Percentiles rank a stretch among this genome's conserved stretches.
phyloP scores from a whole-genome alignment of 139 green algal species.

The Haematococcus sp. region DNA sequence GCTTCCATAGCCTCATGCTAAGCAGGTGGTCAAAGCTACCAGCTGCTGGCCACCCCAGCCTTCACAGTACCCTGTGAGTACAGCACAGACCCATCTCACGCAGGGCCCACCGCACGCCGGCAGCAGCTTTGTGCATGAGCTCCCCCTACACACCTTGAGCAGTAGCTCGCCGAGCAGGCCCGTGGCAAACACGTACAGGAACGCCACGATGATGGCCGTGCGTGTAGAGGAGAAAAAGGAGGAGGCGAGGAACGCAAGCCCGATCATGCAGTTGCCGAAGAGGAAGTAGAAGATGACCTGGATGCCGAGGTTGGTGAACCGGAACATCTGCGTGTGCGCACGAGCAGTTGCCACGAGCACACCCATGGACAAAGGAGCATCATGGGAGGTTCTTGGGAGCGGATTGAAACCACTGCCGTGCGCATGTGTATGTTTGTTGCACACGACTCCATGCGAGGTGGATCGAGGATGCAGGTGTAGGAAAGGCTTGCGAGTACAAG shows the following conservation, averaged over 20 bases:
- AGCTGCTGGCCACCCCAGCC: too few relatives aligned
- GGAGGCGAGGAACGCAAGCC: slow-evolving; percentile 78
- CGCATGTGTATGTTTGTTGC: not conserved
- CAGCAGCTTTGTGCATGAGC: too few relatives aligned
- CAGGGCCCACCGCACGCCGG: too few relatives aligned
- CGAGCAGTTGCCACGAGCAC: not conserved
- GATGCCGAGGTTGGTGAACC: slow-evolving; percentile 21
- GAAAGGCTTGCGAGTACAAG: too few relatives aligned
- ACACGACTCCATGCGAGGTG: not conserved
- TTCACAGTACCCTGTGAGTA: too few relatives aligned
- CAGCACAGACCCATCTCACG: too few relatives aligned
- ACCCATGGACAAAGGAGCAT: not conserved
- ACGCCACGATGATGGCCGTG: slow-evolving; percentile 68
- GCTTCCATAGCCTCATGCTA: not conserved
- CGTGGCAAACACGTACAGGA: slow-evolving; percentile 78
- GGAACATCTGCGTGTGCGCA: too few relatives aligned
- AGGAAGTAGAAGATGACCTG: slow-evolving; percentile 86
- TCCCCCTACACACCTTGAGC: slow-evolving; percentile 29
- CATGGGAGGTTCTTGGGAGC: not conserved
- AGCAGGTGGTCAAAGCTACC: too few relatives aligned
- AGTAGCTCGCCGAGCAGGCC: slow-evolving; percentile 65
- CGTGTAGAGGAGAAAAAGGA: slow-evolving; percentile 64
- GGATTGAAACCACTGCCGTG: not conserved
- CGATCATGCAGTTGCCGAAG: slow-evolving; percentile 82
- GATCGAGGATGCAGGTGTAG: too few relatives aligned